Conservation (phyloP, 805 yeast genomes). For the Hanseniaspora lindneri region DNA sequence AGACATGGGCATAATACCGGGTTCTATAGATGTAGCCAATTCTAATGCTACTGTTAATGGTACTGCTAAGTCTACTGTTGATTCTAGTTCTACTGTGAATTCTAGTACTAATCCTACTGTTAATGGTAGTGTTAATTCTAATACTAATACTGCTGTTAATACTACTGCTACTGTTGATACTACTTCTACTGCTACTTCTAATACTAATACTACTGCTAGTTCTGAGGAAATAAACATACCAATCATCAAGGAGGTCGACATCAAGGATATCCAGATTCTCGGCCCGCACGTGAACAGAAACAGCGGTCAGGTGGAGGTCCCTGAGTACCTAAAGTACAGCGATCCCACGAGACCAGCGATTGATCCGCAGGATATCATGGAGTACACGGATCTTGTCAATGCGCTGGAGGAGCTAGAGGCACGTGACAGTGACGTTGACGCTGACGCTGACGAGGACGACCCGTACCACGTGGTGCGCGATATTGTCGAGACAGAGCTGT, state of each 20-base stretch:
- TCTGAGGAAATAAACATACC: too few relatives aligned
- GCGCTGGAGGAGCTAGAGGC: conserved; percentile 20
- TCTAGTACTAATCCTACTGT: too few relatives aligned
- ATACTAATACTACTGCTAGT: too few relatives aligned
- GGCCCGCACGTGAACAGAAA: conserved; percentile 8
- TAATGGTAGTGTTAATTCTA: too few relatives aligned
- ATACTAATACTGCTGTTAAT: too few relatives aligned
- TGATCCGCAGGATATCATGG: conserved; percentile 24
- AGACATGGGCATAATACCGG: conserved; percentile 14
- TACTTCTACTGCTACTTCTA: too few relatives aligned
- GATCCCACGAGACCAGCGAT: conserved; percentile 18
- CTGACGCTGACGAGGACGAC: conserved; percentile 17
- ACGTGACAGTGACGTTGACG: conserved; percentile 24
- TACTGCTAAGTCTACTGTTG: too few relatives aligned
- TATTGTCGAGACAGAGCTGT: conserved; percentile 4
- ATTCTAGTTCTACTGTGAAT: too few relatives aligned
- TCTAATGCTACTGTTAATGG: too few relatives aligned
- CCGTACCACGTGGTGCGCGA: neutral
- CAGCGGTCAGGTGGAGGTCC: conserved; percentile 7
- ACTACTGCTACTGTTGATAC: too few relatives aligned
- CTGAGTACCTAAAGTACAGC: conserved; percentile 12
- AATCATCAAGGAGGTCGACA: conserved; percentile 16
- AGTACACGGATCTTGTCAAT: conserved; percentile 25
- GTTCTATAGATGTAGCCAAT: too few relatives aligned
- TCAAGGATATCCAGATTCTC: conserved; percentile 15